These are phyloP conservation scores for Achlya hypogyna DNA, from an alignment of 352 stramenopile species.

Conservation along the genomic window DNA sequence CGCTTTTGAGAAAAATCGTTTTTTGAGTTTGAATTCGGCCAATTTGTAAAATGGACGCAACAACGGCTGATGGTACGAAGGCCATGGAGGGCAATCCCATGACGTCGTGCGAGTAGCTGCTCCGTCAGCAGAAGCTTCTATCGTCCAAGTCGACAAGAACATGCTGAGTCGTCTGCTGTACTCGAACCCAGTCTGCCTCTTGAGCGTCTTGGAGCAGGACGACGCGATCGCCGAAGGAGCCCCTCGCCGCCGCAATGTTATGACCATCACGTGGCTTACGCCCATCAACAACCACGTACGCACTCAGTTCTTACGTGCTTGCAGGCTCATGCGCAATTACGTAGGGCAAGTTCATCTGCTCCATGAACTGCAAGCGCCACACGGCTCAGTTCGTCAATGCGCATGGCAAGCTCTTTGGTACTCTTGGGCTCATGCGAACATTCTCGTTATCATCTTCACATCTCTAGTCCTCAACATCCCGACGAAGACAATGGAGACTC, in stretches of 20 bases:
- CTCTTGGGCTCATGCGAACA: no score
- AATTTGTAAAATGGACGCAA: background rate
- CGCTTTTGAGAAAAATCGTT: background rate
- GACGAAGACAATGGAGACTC: slow-evolving; percentile 54
- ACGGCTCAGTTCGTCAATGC: slow-evolving; percentile 48
- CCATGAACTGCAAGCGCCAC: slow-evolving; percentile 62
- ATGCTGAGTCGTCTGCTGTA: slow-evolving; percentile 77
- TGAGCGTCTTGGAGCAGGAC: slow-evolving; percentile 32
- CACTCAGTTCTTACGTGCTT: background rate
- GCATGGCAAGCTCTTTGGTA: background rate
- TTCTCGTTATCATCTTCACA: background rate
- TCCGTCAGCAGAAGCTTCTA: no score
- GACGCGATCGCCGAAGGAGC: no score
- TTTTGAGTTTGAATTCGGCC: background rate
- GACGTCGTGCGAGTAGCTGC: no score
- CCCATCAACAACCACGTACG: slow-evolving; percentile 76
- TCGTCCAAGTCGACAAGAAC: slow-evolving; percentile 41
- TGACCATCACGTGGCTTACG: slow-evolving; percentile 85
- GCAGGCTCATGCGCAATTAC: background rate
- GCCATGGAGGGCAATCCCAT: no score
- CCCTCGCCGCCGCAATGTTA: slow-evolving; percentile 34
- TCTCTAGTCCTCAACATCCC: slow-evolving; percentile 63
- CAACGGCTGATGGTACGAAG: background rate
- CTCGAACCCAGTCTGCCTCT: slow-evolving; percentile 69
- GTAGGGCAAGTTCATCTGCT: slow-evolving; percentile 70